Conservation (phyloP, 495 filamentous ascomycete genomes). For the Neurospora tetrasperma region DNA sequence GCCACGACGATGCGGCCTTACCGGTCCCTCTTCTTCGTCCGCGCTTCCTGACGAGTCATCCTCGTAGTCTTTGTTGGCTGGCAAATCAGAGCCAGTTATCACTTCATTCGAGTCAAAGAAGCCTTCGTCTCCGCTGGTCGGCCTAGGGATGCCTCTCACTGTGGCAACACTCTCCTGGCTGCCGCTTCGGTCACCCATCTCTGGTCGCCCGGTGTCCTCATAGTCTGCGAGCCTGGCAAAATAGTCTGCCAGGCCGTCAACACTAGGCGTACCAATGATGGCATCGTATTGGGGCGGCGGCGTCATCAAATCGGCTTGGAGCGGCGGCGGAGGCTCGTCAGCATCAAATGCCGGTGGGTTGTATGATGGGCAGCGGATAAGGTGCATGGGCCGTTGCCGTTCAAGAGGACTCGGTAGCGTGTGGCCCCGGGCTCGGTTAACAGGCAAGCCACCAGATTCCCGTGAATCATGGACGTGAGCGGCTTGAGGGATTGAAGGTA, state of each 20-base stretch:
- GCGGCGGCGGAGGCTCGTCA: conserved; percentile 63
- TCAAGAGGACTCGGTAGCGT: conserved; percentile 9
- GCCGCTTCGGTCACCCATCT: background rate
- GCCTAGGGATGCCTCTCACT: background rate
- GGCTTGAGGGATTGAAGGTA: conserved; percentile 19
- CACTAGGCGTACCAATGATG: conserved; percentile 69
- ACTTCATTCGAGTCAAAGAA: background rate
- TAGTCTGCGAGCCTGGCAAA: conserved; percentile 52
- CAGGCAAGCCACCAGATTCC: background rate
- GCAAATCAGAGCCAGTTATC: background rate
- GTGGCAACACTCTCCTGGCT: background rate
- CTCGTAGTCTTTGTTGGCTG: conserved; percentile 3
- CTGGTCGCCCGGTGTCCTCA: conserved; percentile 25
- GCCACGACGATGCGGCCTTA: conserved; percentile 32
- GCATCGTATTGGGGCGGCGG: conserved; percentile 83
- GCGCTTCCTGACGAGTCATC: conserved; percentile 30
- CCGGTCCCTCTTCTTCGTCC: conserved; percentile 26
- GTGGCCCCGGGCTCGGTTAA: conserved; percentile 4
- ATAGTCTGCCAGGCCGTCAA: conserved; percentile 83
- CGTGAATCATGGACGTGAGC: conserved; percentile 17
- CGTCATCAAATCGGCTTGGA: conserved; percentile 46
- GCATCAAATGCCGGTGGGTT: conserved; percentile 88
- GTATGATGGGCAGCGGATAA: conserved; percentile 78
- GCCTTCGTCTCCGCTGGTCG: background rate
- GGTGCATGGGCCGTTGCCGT: conserved; percentile 64